phyloP scores from a whole-genome alignment of 768 basidiomycete species.

The Lentinus brumalis region DNA sequence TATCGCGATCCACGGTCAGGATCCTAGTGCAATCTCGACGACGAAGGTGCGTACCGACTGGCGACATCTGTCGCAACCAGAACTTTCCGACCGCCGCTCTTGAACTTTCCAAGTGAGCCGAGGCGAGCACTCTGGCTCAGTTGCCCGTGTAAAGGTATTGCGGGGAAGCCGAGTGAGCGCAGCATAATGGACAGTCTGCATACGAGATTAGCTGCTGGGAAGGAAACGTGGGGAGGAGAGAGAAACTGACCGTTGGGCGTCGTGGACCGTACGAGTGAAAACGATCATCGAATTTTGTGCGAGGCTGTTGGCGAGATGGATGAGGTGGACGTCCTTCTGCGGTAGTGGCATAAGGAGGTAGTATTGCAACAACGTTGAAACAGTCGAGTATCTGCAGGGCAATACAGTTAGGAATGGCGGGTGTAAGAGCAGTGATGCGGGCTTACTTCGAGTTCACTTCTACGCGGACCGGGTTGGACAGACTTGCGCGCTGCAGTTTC shows the following conservation, averaged over 20 bases:
- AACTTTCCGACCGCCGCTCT: slow-evolving; percentile 87
- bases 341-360: slow-evolving; percentile 91
- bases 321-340: slow-evolving; percentile 89
- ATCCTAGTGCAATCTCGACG: background rate
- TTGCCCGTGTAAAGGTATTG: slow-evolving; percentile 94
- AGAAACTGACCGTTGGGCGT: slow-evolving; percentile 73
- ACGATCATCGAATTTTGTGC: slow-evolving; percentile 94
- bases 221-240: background rate
- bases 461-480: slow-evolving; percentile 89
- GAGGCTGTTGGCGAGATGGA: slow-evolving; percentile 86
- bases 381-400: slow-evolving; percentile 84
- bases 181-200: slow-evolving; percentile 83
- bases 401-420: background rate
- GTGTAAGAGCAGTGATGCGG: background rate
- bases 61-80: slow-evolving; percentile 97
- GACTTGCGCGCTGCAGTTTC: slow-evolving; percentile 91
- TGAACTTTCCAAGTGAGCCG: slow-evolving; percentile 93
- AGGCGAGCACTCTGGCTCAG: slow-evolving; percentile 91
- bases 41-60: slow-evolving; percentile 60
- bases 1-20: background rate
- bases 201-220: background rate
- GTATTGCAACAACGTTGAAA: slow-evolving; percentile 92
- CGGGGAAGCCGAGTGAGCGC: slow-evolving; percentile 88
- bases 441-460: slow-evolving; percentile 92
- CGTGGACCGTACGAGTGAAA: slow-evolving; percentile 94